Base-by-base conservation (phyloP, 176 grass and related monocot genomes). In the Oryza glumipatula region DNA sequence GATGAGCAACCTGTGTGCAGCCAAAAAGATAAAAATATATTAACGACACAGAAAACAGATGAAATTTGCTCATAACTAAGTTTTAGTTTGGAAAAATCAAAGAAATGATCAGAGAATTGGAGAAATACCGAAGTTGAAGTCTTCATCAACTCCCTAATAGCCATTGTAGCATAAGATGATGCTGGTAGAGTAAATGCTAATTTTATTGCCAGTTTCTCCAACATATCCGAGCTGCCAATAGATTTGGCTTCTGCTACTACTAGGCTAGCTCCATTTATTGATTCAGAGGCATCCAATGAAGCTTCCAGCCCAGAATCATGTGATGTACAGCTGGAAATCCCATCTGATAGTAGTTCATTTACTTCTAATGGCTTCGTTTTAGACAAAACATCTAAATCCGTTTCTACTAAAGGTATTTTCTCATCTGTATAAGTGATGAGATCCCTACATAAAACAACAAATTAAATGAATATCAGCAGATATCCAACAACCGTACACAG, bases 111-210 rank as follows among this genome's bases (percentile, higher is more conserved):
- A 75, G 68, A 43, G 36, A 74, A 78, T 61, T 16, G 39, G 28
- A 43, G 17, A 79, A 78, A 74, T 95, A 95, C 96, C 78, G 85
- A 95, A 78, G 93, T 94, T 86, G 96, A 95, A 92, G 74, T 87
- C 84, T 98, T 98, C 21, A 76, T 94, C 76, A 98, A 77, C 86
- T 98, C 96, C 70, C 96, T 92, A 71, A 98, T 94, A 47, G 93
- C 93, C 96, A 98, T 95, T 74, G 96, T 98, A 63, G 96, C 93
- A 92, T 98, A 98, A 49, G 89, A 95, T 72, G 96, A 98, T 79
- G 96, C 66, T 56, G 96, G 93, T 76, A 98, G 90, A 83, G 91
- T 91, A 88, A 98, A 98, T 82, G 49, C 89, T 54, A 98, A 81
- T 84, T 95, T 95, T 76, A 98, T 49, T 65, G 91, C 96, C 69